Percentiles rank a stretch among this genome's conserved stretches.
These are phyloP conservation scores for Sclerotinia borealis DNA, from an alignment of 2,329 filamentous ascomycete species.

Conservation along the genomic window DNA sequence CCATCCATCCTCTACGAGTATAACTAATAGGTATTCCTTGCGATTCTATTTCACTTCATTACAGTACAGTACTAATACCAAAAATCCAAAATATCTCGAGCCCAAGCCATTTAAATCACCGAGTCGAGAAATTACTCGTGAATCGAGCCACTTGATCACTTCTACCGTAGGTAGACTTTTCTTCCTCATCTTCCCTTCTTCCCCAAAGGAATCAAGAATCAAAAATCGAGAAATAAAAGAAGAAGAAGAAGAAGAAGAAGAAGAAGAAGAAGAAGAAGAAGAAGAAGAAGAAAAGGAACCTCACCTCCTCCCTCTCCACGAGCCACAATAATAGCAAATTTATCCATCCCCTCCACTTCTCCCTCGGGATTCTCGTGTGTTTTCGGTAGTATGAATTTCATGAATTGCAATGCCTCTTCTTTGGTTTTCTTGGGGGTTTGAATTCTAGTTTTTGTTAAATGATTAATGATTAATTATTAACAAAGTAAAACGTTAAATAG, in stretches of 20 bases:
- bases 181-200: too few species aligned
- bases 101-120: too few species aligned
- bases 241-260: too few species aligned
- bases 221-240: background rate
- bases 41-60: too few species aligned
- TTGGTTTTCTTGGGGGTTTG: background rate
- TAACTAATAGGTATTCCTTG: too few species aligned
- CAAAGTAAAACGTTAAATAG: background rate
- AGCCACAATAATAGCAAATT: slow-evolving; percentile 12
- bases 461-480: background rate
- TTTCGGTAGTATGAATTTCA: background rate
- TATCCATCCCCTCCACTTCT: background rate
- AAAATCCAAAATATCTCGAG: too few species aligned
- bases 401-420: background rate
- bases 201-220: too few species aligned
- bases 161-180: too few species aligned
- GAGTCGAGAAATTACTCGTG: too few species aligned
- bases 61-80: too few species aligned
- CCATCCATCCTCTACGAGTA: too few species aligned
- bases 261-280: background rate
- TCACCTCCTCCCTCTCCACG: background rate
- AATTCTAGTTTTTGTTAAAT: background rate
- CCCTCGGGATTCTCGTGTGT: background rate
- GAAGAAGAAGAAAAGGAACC: background rate
- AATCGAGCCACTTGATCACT: too few species aligned